These are phyloP conservation scores for Diddensiella transvaalensis DNA, from an alignment of 805 yeast species.

Conservation along the genomic window DNA sequence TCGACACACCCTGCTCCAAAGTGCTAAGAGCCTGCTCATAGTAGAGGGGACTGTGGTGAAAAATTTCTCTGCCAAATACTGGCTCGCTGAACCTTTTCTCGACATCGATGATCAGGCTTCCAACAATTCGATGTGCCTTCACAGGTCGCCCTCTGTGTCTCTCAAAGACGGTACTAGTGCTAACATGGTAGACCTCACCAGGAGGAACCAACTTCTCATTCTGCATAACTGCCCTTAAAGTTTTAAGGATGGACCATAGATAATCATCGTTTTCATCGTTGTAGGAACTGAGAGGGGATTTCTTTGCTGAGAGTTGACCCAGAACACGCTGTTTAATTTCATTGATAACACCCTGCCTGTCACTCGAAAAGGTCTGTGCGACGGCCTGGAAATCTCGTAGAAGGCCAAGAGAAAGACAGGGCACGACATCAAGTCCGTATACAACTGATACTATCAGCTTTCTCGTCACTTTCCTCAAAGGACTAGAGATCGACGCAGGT, in stretches of 20 bases:
- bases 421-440: slow-evolving; percentile 34
- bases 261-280: slow-evolving; percentile 28
- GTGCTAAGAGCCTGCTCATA: slow-evolving; percentile 32
- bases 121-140: slow-evolving; percentile 29
- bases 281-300: slow-evolving; percentile 20
- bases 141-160: slow-evolving; percentile 26
- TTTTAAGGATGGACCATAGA: slow-evolving; percentile 27
- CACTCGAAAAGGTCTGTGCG: slow-evolving; percentile 27
- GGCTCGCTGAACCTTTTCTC: slow-evolving; percentile 34
- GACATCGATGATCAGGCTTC: slow-evolving; percentile 30
- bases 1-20: slow-evolving; percentile 28
- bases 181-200: slow-evolving; percentile 33
- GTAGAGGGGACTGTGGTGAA: slow-evolving; percentile 34
- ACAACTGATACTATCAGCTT: slow-evolving; percentile 31
- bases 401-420: slow-evolving; percentile 33
- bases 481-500: slow-evolving; percentile 30
- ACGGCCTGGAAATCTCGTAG: slow-evolving; percentile 31
- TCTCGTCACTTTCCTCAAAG: slow-evolving; percentile 26
- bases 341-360: slow-evolving; percentile 26
- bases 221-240: slow-evolving; percentile 30
- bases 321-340: slow-evolving; percentile 27
- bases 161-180: slow-evolving; percentile 29
- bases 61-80: slow-evolving; percentile 31
- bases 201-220: slow-evolving; percentile 36
- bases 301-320: slow-evolving; percentile 26